Evolutionary conservation across 169 alveolate genomes (phyloP).

Genomic region (Plasmodium blacklocki): DNA sequence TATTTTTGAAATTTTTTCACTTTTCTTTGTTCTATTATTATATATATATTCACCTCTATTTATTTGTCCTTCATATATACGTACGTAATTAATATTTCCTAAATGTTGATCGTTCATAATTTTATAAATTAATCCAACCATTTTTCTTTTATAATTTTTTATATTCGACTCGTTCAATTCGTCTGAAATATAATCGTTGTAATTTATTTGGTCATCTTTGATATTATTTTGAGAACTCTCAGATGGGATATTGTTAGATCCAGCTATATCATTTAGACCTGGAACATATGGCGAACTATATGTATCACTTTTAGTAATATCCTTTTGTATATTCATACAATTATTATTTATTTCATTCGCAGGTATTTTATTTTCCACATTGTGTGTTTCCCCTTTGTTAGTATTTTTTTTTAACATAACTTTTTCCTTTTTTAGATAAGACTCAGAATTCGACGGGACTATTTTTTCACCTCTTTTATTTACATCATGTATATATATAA

Average conservation of each 20-base stretch:
- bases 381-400: neutral
- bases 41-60: slow-evolving; percentile 83
- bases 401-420: neutral
- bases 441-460: neutral
- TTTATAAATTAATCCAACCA: slow-evolving; percentile 57
- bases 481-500: slow-evolving; percentile 50
- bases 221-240: neutral
- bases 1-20: slow-evolving; percentile 88
- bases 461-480: slow-evolving; percentile 52
- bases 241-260: too few relatives aligned
- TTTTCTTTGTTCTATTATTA: slow-evolving; percentile 85
- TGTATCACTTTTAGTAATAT: neutral
- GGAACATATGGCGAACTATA: too few relatives aligned
- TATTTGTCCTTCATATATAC: slow-evolving; percentile 87
- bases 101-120: slow-evolving; percentile 82
- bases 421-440: neutral
- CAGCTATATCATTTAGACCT: too few relatives aligned
- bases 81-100: slow-evolving; percentile 83
- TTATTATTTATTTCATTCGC: neutral
- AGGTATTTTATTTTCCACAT: neutral
- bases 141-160: slow-evolving; percentile 64
- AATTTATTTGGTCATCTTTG: neutral
- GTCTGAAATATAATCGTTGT: slow-evolving; percentile 22
- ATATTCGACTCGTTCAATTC: slow-evolving; percentile 51
- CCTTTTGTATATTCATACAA: neutral